phyloP scores from a whole-genome alignment of 495 filamentous ascomycete genomes.

The Trypethelium eluteriae region DNA sequence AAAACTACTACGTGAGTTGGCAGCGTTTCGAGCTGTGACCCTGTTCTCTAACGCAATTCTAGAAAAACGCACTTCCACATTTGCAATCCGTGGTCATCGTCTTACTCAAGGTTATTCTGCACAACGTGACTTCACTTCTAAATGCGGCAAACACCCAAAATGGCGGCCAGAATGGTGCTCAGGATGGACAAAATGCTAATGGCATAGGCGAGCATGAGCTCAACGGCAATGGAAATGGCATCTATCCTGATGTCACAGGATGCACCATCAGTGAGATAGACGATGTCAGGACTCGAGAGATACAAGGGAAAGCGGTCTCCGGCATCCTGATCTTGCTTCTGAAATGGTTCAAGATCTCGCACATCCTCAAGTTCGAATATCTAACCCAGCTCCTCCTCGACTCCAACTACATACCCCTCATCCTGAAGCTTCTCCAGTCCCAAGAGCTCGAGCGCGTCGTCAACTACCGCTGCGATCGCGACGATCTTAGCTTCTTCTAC shows the following conservation, averaged over 20 bases:
- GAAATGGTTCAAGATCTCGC: slow-evolving; percentile 95
- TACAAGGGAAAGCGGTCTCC: slow-evolving; percentile 82
- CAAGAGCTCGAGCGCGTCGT: slow-evolving; percentile 85
- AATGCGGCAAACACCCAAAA: slow-evolving; percentile 46
- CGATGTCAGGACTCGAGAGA: slow-evolving; percentile 70
- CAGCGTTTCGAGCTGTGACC: slow-evolving; percentile 15
- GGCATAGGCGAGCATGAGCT: slow-evolving; percentile 19
- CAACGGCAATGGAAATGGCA: slow-evolving; percentile 24
- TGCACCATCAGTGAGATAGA: slow-evolving; percentile 65
- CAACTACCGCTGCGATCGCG: slow-evolving; percentile 73
- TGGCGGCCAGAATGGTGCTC: slow-evolving; percentile 31
- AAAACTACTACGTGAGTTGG: slow-evolving; percentile 70
- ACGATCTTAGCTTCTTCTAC: slow-evolving; percentile 77
- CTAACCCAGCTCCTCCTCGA: slow-evolving; percentile 87
- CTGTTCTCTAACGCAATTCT: slow-evolving; percentile 13
- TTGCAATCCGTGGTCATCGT: slow-evolving; percentile 93
- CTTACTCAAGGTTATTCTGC: slow-evolving; percentile 73
- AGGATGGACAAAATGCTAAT: slow-evolving; percentile 31
- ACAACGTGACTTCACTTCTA: slow-evolving; percentile 65
- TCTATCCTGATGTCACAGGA: slow-evolving; percentile 11
- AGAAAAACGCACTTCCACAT: slow-evolving; percentile 70
- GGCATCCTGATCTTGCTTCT: slow-evolving; percentile 74
- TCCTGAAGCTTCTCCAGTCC: slow-evolving; percentile 84
- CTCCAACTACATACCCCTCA: slow-evolving; percentile 84
- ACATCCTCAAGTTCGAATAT: slow-evolving; percentile 93